A percentile compares a stretch with the other conserved stretches of the same genome.
Conservation (phyloP, 257 asterid species). For the Solanum infundibuliforme region DNA sequence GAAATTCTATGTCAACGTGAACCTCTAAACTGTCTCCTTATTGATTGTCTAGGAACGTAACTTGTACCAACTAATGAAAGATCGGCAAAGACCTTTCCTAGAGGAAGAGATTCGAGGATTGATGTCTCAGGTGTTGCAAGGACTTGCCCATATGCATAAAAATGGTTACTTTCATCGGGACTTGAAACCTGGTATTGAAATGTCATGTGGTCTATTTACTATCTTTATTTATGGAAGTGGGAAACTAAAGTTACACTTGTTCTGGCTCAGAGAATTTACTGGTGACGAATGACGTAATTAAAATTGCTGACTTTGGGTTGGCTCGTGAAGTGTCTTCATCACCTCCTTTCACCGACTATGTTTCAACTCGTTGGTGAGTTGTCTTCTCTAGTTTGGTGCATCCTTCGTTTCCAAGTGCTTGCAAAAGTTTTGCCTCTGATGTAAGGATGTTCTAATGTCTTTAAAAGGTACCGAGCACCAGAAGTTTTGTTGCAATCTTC, state of each 20-base stretch:
- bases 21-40: neutral
- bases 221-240: neutral
- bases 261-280: conserved; percentile 69
- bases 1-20: neutral
- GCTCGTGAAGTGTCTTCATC: conserved; percentile 84
- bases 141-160: conserved; percentile 80
- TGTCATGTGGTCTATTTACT: neutral
- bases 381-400: conserved; percentile 5
- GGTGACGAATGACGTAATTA: conserved; percentile 61
- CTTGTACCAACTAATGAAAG: conserved; percentile 81
- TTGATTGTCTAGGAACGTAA: conserved; percentile 55
- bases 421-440: conserved; percentile 4
- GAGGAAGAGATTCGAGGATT: conserved; percentile 78
- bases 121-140: conserved; percentile 84
- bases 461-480: conserved; percentile 90
- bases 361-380: conserved; percentile 96
- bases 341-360: conserved; percentile 97
- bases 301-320: conserved; percentile 96
- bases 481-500: conserved; percentile 82
- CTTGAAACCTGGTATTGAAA: conserved; percentile 79
- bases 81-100: conserved; percentile 46
- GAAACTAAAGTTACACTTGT: neutral
- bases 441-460: conserved; percentile 1
- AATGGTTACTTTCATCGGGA: conserved; percentile 87
- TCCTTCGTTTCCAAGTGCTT: neutral